Evolutionary conservation across 768 basidiomycete genomes (phyloP).

Genomic region (Porpolomopsis calyptriformis): DNA sequence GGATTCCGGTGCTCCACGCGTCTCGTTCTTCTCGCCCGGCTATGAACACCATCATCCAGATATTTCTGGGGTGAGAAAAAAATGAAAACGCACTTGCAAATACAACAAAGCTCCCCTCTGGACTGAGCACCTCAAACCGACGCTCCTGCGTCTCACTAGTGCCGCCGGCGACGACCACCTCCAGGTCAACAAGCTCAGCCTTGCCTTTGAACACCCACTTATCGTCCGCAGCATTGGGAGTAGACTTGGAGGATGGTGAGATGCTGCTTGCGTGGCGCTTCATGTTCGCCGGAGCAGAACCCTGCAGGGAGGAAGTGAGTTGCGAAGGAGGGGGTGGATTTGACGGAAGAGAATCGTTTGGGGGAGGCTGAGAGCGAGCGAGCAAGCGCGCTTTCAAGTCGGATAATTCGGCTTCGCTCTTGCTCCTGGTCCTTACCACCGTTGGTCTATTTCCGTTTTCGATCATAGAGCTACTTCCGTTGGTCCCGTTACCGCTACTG

Average conservation of each 20-base stretch:
- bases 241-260: conserved; percentile 1
- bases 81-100: conserved; percentile 44
- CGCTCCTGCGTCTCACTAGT: conserved; percentile 36
- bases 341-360: conserved; percentile 6
- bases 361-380: not conserved
- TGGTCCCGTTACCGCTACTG: no score
- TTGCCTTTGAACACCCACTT: conserved; percentile 66
- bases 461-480: not conserved
- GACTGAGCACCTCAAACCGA: conserved; percentile 65
- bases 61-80: not conserved
- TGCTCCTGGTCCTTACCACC: conserved; percentile 40
- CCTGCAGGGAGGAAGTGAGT: conserved; percentile 2
- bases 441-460: conserved; percentile 20
- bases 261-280: conserved; percentile 20
- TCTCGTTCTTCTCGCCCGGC: conserved; percentile 47
- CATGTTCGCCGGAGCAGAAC: conserved; percentile 14
- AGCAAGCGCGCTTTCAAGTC: conserved; percentile 10
- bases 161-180: conserved; percentile 44
- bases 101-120: conserved; percentile 65
- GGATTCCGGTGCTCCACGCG: conserved; percentile 57
- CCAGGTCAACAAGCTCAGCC: conserved; percentile 60
- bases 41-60: conserved; percentile 15
- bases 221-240: conserved; percentile 37
- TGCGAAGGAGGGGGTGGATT: conserved; percentile 10
- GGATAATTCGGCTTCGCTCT: conserved; percentile 49